Percentiles rank a stretch among this genome's conserved stretches.
These are phyloP conservation scores for Colletotrichum tropicale DNA, from an alignment of 2,329 filamentous ascomycete genomes.

Conservation along the genomic window DNA sequence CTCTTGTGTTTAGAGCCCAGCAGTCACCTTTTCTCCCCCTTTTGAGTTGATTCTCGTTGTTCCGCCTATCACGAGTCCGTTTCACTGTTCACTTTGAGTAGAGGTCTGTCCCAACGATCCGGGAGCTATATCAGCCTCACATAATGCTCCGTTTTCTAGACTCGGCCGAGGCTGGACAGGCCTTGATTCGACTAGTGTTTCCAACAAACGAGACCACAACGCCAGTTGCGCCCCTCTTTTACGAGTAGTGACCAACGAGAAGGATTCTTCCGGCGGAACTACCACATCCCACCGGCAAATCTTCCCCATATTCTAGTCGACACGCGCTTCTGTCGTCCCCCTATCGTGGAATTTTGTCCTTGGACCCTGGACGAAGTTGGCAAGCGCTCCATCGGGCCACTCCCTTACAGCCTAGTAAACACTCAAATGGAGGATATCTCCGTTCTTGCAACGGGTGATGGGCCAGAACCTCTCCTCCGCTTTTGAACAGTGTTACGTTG, in stretches of 20 bases:
- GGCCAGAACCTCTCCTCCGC: neutral
- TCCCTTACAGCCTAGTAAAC: neutral
- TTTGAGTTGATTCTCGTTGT: neutral
- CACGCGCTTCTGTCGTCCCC: neutral
- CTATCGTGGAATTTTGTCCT: neutral
- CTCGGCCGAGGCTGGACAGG: neutral
- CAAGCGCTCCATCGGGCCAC: neutral
- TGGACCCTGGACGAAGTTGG: neutral
- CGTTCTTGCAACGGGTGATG: neutral
- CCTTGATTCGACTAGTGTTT: conserved; percentile 7
- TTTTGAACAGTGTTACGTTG: neutral
- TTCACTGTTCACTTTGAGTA: neutral
- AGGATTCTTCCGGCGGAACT: neutral
- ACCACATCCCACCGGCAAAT: neutral
- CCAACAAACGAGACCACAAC: conserved; percentile 1
- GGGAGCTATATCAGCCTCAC: neutral
- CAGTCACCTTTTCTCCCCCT: neutral
- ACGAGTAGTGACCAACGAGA: neutral
- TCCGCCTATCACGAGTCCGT: neutral
- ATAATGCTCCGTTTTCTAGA: neutral
- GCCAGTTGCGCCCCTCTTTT: neutral
- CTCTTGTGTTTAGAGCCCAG: neutral
- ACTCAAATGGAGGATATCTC: neutral
- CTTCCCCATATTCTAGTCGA: neutral
- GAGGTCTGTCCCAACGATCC: neutral